Base-by-base conservation (phyloP, 495 filamentous ascomycete genomes). In the Niebla homalea region DNA sequence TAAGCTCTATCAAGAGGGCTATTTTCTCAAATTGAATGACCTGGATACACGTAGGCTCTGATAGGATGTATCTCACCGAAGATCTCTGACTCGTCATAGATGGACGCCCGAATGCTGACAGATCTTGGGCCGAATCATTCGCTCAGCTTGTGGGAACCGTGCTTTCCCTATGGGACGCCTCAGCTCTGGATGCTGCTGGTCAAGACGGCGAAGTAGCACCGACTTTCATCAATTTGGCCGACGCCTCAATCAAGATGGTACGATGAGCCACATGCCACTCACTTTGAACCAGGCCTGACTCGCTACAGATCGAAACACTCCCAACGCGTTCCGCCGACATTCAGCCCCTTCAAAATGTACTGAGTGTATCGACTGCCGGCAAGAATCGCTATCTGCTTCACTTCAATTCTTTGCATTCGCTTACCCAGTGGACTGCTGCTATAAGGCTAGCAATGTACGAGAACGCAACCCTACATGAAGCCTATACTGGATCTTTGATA, bases 231-330 rank as follows among this genome's bases (percentile, higher is more conserved):
- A 99, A 99, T 64, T 71, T 99, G 54, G 89, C 92, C 3, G 92
- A 99, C 75, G 89, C 89, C 12, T 94, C 90, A 1, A 85, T 99
- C 59, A 94, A 90, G 61, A 94, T 95, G 90, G 92, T 95, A 72
- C 45, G 35, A 41, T 21, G 32, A 18, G 3, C 46, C 23, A 16
- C 1, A 16, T 12, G n/a, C 6, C 16, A 21, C 4, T 38, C 14
- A 15, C 19, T 10, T 20, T 0, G 12, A 5, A 19, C 14, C 43
- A 23, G 22, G 21, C 32, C 51, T 55, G 45, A 61, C 3, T 23
- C 23, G 46, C 19, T 35, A 52, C 59, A 95, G 90, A 90, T 95
- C 61, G 89, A 96, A 63, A 87, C 84, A 10, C 70, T 94, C 12
- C 89, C 87, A 36, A 95, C 89, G 39, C 79, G 79, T 53, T 80